A percentile compares a stretch with the other conserved stretches of the same genome.
Evolutionary conservation across 129 eudicot genomes (phyloP).

Genomic region (Lactuca saligna): DNA sequence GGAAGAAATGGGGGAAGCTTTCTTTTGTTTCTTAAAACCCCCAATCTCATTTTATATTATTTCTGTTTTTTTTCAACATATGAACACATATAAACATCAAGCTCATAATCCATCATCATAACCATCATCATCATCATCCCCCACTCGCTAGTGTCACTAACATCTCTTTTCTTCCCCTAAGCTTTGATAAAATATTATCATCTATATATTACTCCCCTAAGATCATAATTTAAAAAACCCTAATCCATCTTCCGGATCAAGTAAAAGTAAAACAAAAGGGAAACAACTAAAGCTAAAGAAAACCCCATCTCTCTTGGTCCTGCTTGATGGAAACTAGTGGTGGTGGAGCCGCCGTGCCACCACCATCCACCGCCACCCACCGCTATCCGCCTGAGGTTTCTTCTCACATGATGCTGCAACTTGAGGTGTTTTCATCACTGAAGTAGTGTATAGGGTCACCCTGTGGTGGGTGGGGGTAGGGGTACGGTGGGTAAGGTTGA

Average conservation of each 20-base stretch:
- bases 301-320: conserved; percentile 34
- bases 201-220: conserved; percentile 46
- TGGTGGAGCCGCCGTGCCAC: conserved; percentile 26
- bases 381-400: not conserved
- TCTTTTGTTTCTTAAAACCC: conserved; percentile 31
- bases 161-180: conserved; percentile 42
- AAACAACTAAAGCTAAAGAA: conserved; percentile 37
- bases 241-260: conserved; percentile 39
- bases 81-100: conserved; percentile 42
- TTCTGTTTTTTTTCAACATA: conserved; percentile 36
- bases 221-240: conserved; percentile 32
- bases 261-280: conserved; percentile 26
- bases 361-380: conserved; percentile 13
- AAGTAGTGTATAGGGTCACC: conserved; percentile 62
- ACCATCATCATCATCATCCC: conserved; percentile 12
- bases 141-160: conserved; percentile 29
- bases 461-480: conserved; percentile 50
- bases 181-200: conserved; percentile 33
- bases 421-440: conserved; percentile 90
- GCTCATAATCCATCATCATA: conserved; percentile 30
- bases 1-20: conserved; percentile 34
- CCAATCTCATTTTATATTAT: conserved; percentile 34
- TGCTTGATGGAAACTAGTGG: conserved; percentile 38
- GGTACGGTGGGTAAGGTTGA: conserved; percentile 44
- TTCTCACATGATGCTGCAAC: conserved; percentile 79